Base-by-base conservation (phyloP, 2,329 filamentous ascomycete species). In the Pyrenophora tritici-repentis region DNA sequence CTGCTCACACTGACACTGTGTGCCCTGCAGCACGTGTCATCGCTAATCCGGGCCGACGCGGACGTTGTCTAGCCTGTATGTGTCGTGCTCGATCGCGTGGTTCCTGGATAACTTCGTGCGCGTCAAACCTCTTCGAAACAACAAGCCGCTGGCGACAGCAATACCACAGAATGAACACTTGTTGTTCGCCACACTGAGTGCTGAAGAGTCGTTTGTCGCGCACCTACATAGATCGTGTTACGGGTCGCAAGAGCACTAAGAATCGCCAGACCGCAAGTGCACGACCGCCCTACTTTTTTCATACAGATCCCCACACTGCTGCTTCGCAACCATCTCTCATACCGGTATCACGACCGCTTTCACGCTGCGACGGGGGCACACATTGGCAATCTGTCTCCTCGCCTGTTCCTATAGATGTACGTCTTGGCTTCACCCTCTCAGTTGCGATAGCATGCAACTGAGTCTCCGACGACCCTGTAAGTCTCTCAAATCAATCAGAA, bases 391-490 rank as follows among this genome's bases (percentile, higher is more conserved):
- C 9, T 13, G 1, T 26, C 31, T 33, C 18, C 6, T 46, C 26
- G 18, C 26, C 13, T 42, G n/a, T 5, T 22, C 2, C 31, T 39
- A 39, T 17, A n/a, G 38, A 50, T 54, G 45, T 42, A 29, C 47
- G 33, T 26, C 26, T 35, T 36, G 16, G 35, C 22, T 13, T 31
- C 16, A 5, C 8, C 9, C 34, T 54, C 37, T 48, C 34, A 34
- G 47, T 55, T 57, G 42, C 44, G 14, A 4, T 55, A 54, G 40
- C 16, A 42, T 48, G 55, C 51, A 54, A 43, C 55, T 51, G 49
- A 50, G 48, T 31, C n/a, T 14, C 26, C 29, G n/a, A 16, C 24
- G 10, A 13, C 9, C 20, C 22, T 47, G 53, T 56, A 39, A 47
- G 53, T 42, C 16, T 22, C 17, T 20, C 38, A 31, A 34, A 20